Evolutionary conservation across 1,139 yeast genomes (phyloP).

Genomic region (Saccharomyces hybrid): DNA sequence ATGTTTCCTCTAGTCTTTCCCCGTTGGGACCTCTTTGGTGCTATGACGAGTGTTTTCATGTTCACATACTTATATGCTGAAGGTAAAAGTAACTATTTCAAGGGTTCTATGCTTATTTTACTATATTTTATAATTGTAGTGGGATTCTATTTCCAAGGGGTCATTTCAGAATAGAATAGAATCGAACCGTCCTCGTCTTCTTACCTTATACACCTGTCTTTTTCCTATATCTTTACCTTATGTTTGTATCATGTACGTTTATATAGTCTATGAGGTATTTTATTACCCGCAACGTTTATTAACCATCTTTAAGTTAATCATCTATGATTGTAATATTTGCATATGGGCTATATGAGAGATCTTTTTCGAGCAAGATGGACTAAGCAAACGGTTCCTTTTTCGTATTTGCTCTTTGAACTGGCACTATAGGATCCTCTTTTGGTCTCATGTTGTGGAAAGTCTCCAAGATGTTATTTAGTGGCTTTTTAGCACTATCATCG

Average conservation of each 20-base stretch:
- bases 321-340: too few species aligned
- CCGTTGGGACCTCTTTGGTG: conserved; percentile 88
- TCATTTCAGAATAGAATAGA: conserved; percentile 3
- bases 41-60: conserved; percentile 75
- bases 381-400: background rate
- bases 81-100: conserved; percentile 92
- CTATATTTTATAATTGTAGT: conserved; percentile 67
- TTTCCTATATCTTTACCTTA: background rate
- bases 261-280: background rate
- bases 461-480: conserved; percentile 28
- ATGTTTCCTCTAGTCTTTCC: conserved; percentile 87
- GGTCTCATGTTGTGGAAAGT: conserved; percentile 10
- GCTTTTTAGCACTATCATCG: conserved; percentile 26
- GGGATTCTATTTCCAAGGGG: conserved; percentile 73
- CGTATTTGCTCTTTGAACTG: background rate
- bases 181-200: background rate
- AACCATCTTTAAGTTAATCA: background rate
- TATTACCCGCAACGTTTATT: background rate
- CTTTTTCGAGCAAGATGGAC: background rate
- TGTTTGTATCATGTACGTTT: background rate
- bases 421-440: background rate
- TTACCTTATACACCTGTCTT: background rate
- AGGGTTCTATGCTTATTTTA: conserved; percentile 82
- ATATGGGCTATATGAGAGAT: background rate
- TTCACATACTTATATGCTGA: conserved; percentile 94